phyloP scores from a whole-genome alignment of 2,329 filamentous ascomycete genomes.

The Ophiocordyceps camponoti-floridani region DNA sequence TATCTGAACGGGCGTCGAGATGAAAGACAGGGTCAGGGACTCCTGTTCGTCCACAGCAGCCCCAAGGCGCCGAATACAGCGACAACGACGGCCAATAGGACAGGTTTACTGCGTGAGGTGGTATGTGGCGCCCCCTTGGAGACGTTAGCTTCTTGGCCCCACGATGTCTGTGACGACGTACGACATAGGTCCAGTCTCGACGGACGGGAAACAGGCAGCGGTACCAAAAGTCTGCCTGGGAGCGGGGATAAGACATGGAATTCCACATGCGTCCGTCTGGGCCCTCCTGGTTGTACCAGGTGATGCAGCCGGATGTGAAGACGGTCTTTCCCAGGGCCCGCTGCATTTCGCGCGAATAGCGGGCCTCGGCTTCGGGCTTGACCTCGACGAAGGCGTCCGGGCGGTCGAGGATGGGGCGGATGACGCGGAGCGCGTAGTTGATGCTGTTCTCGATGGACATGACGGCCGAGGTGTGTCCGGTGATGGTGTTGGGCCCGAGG shows the following conservation, averaged over 20 bases:
- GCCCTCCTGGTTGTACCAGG: constrained; percentile 16
- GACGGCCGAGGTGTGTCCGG: background rate
- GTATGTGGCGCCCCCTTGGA: background rate
- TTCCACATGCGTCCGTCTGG: constrained; percentile 14
- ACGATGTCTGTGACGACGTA: constrained; percentile 2
- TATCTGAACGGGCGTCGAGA: background rate
- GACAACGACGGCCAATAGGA: background rate
- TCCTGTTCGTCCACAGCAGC: background rate
- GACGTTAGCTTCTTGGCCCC: too few relatives aligned
- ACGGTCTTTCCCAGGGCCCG: constrained; percentile 14
- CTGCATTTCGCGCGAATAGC: constrained; percentile 15
- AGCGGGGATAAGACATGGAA: constrained; percentile 16
- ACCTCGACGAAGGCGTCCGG: constrained; percentile 14
- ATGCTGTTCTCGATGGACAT: too few relatives aligned
- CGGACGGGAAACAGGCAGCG: constrained; percentile 16
- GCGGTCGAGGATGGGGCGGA: constrained; percentile 25
- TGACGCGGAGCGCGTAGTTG: constrained; percentile 37
- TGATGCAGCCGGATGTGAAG: constrained; percentile 15
- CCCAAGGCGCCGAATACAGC: background rate
- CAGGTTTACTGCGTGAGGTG: too few relatives aligned
- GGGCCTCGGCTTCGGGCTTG: constrained; percentile 14
- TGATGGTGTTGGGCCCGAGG: constrained; percentile 18
- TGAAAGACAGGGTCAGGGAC: background rate
- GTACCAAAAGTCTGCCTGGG: constrained; percentile 17
- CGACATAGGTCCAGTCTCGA: constrained; percentile 14